A percentile compares a stretch with the other conserved stretches of the same genome.
These are phyloP conservation scores for Erysiphe pulchra DNA, from an alignment of 2,329 filamentous ascomycete species.

Conservation along the genomic window DNA sequence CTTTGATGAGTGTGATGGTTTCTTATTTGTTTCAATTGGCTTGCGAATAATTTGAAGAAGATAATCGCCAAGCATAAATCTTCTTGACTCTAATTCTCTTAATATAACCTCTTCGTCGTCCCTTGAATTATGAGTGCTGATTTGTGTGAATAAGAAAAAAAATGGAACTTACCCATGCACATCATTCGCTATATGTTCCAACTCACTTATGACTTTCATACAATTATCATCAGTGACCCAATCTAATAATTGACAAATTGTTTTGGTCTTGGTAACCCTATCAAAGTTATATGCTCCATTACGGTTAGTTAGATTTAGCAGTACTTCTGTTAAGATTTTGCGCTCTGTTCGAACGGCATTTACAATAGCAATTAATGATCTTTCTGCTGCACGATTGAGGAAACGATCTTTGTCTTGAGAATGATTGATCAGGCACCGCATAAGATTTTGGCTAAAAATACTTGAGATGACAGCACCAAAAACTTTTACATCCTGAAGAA, in stretches of 20 bases:
- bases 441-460: constrained; percentile 63
- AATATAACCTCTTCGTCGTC: constrained; percentile 3
- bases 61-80: constrained; percentile 13
- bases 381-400: constrained; percentile 53
- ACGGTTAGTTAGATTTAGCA: constrained; percentile 42
- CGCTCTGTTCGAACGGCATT: constrained; percentile 34
- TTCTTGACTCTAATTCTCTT: constrained; percentile 11
- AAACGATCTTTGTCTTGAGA: constrained; percentile 53
- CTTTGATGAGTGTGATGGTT: constrained; percentile 6
- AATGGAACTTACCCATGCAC: background rate
- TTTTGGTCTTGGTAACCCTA: constrained; percentile 62
- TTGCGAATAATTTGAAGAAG: constrained; percentile 11
- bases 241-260: constrained; percentile 33
- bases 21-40: constrained; percentile 4
- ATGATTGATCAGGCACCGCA: constrained; percentile 63
- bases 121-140: constrained; percentile 3
- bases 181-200: constrained; percentile 15
- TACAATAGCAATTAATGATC: constrained; percentile 48
- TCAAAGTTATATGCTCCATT: constrained; percentile 61
- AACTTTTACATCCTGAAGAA: constrained; percentile 29
- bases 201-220: constrained; percentile 22
- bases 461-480: constrained; percentile 23
- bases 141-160: background rate
- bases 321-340: constrained; percentile 29
- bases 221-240: constrained; percentile 12